Evolutionary conservation across 108 stramenopile species (phyloP).

Genomic region (Aurantiochytrium sp.): DNA sequence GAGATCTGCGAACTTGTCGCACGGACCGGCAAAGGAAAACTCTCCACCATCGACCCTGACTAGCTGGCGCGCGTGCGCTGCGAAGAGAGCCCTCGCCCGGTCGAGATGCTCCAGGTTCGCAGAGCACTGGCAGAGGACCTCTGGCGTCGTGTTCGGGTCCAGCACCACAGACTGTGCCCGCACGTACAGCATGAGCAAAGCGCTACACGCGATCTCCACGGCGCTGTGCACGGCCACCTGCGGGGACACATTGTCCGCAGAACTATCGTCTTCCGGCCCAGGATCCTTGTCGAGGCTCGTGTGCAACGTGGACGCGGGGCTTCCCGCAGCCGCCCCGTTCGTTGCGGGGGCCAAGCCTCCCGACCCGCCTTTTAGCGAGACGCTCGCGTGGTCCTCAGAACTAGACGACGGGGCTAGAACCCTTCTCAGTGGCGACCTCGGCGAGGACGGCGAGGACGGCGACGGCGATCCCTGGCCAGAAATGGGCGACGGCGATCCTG

Average conservation of each 20-base stretch:
- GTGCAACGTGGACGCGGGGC: too few species aligned
- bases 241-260: neutral
- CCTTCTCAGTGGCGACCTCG: too few species aligned
- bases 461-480: neutral
- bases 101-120: neutral
- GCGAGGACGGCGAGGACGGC: too few species aligned
- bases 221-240: neutral
- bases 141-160: neutral
- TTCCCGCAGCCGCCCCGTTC: too few species aligned
- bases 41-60: neutral
- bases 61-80: neutral
- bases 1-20: conserved; percentile 8
- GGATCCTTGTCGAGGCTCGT: too few species aligned
- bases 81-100: neutral
- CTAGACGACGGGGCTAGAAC: too few species aligned
- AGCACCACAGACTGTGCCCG: neutral
- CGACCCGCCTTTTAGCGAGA: too few species aligned
- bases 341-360: too few species aligned
- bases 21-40: neutral
- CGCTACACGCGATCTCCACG: neutral
- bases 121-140: conserved; percentile 5
- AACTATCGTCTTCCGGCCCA: too few species aligned
- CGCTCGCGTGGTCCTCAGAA: too few species aligned
- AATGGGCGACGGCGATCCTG: neutral
- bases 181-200: neutral